A percentile compares a stretch with the other conserved stretches of the same genome.
Conservation (phyloP, 2,329 filamentous ascomycete genomes). For the Venturia asperata region DNA sequence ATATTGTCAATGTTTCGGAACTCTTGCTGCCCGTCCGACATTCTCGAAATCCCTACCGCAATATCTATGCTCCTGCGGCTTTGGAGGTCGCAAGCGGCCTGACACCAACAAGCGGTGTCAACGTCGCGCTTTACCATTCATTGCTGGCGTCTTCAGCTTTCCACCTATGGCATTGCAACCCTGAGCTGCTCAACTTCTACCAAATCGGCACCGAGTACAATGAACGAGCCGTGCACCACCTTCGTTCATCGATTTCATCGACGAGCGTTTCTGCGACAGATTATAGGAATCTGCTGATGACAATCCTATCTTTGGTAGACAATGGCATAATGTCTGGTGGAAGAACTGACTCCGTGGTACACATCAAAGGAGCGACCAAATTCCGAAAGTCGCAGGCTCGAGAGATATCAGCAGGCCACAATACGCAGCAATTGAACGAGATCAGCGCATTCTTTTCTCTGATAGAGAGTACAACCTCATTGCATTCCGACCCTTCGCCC, state of each 20-base stretch:
- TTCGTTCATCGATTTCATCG: not conserved
- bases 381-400: not conserved
- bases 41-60: constrained; percentile 8
- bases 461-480: not conserved
- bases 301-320: not conserved
- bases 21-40: not conserved
- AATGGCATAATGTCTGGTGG: not conserved
- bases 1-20: constrained; percentile 1
- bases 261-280: not conserved
- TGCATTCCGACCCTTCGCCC: not conserved
- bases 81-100: not conserved
- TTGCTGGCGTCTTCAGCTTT: constrained; percentile 1
- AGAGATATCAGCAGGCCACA: not conserved
- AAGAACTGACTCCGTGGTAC: not conserved
- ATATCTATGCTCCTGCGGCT: constrained; percentile 8
- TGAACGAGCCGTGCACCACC: not conserved
- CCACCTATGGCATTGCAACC: constrained; percentile 9
- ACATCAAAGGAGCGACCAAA: constrained; percentile 5
- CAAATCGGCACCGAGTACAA: constrained; percentile 6
- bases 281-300: not conserved
- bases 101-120: not conserved
- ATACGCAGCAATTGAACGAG: constrained; percentile 9
- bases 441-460: constrained; percentile 5
- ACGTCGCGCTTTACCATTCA: constrained; percentile 3
- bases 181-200: not conserved